Base-by-base conservation (phyloP, 1,284 basidiomycete species). In the Ustilago tritici region DNA sequence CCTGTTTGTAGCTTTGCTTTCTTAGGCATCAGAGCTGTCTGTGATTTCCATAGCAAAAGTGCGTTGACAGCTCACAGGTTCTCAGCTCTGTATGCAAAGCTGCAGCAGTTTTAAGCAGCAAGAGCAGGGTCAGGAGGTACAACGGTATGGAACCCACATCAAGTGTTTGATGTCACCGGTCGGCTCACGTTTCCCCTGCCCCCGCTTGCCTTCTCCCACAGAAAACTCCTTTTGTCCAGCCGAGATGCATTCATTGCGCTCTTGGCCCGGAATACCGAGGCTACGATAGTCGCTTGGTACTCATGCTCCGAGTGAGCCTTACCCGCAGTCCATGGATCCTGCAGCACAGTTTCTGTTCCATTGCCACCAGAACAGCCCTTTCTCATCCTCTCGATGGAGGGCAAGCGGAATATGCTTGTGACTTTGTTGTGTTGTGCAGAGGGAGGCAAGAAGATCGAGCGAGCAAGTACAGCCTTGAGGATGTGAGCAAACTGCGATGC, bases 211-310 rank as follows among this genome's bases (percentile, higher is more conserved):
- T 28, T 28, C 23, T 28, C 23, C 23, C 23, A 28, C 0, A 28
- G 23, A 28, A 28, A 28, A 28, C 23, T 28, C 23, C 23, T 28
- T 28, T 28, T 28, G 23, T 28, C 23, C 40, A 46, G 23, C 49
- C 49, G 49, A 50, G 12, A 31, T 32, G 49, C 49, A 50, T 50
- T 50, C 49, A 50, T 31, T 12, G 49, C 3, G 49, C 28, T 50
- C 49, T 50, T 50, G 8, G 46, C 46, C 46, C 49, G 49, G 49
- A 50, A 32, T 7, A 50, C 49, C 49, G 49, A 50, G 28, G 49
- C 49, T 50, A 28, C 23, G 23, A 28, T 28, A 46, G 46, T 14
- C 49, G 17, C 14, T 15, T 15, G 9, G 43, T 23, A 9, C 43
- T 46, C 43, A 46, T 46, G 43, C 43, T 46, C 8, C 5, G 43